Evolutionary conservation across 495 filamentous ascomycete species (phyloP).

Genomic region (Daldinia bambusicola): DNA sequence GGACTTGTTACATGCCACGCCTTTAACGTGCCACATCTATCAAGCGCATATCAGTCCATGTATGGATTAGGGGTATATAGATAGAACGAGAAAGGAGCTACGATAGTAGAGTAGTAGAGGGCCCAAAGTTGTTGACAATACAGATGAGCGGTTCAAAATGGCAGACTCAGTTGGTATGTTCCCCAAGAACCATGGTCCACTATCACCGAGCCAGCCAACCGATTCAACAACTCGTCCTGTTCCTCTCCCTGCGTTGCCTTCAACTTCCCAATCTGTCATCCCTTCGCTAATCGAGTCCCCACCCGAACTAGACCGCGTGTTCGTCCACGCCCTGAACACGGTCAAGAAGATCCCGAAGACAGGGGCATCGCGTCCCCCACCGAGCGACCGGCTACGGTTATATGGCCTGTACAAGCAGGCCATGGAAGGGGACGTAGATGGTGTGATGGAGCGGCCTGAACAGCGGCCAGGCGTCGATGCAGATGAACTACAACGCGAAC

Average conservation of each 20-base stretch:
- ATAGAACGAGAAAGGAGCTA: conserved; percentile 15
- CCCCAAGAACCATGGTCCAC: conserved; percentile 30
- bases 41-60: conserved; percentile 15
- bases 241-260: conserved; percentile 26
- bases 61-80: conserved; percentile 32
- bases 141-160: conserved; percentile 49
- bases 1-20: conserved; percentile 34
- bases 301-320: conserved; percentile 81
- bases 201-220: conserved; percentile 16
- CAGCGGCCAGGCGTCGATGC: conserved; percentile 50
- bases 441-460: conserved; percentile 86
- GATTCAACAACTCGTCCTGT: conserved; percentile 25
- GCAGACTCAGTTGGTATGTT: conserved; percentile 63
- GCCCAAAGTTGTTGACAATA: conserved; percentile 14
- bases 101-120: not conserved
- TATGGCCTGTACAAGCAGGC: conserved; percentile 99
- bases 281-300: conserved; percentile 39
- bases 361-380: conserved; percentile 85
- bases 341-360: conserved; percentile 97
- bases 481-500: conserved; percentile 64
- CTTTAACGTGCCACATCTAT: conserved; percentile 22
- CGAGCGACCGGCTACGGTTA: conserved; percentile 83
- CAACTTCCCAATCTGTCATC: conserved; percentile 31
- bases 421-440: conserved; percentile 96
- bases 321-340: conserved; percentile 97